phyloP scores from a whole-genome alignment of 345 rosid genomes.

The Ricinus communis region DNA sequence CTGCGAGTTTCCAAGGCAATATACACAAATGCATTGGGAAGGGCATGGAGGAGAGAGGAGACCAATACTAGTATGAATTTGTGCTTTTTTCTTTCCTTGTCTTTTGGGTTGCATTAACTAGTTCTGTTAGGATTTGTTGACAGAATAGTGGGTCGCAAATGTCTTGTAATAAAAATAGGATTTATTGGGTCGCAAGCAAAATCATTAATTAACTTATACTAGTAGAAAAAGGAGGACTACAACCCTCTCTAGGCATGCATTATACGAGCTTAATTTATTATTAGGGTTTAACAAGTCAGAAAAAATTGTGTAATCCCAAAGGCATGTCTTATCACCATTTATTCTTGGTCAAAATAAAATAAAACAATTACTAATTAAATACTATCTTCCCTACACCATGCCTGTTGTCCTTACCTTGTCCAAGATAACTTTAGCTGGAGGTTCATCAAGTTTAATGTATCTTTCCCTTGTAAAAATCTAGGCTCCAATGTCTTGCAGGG shows the following conservation, averaged over 20 bases:
- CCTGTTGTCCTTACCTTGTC: conserved; percentile 23
- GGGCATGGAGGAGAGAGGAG: not conserved
- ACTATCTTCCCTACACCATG: conserved; percentile 15
- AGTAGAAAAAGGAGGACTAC: too few relatives aligned
- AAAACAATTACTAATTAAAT: not conserved
- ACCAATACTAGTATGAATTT: not conserved
- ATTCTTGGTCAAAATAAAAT: conserved; percentile 35
- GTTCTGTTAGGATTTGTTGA: conserved; percentile 15
- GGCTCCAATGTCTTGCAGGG: conserved; percentile 10
- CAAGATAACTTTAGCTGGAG: not conserved
- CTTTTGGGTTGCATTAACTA: conserved; percentile 2
- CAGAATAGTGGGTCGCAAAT: conserved; percentile 28
- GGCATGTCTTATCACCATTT: conserved; percentile 50
- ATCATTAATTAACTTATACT: conserved; percentile 5
- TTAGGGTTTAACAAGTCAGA: conserved; percentile 18
- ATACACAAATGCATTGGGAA: conserved; percentile 42
- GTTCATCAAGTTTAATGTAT: conserved; percentile 15
- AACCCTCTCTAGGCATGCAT: too few relatives aligned
- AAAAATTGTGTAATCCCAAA: conserved; percentile 45
- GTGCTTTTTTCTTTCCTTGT: too few relatives aligned
- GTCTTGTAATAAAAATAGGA: too few relatives aligned
- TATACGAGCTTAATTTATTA: too few relatives aligned
- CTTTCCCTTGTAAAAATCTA: conserved; percentile 8
- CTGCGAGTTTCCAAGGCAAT: conserved; percentile 37
- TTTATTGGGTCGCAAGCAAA: conserved; percentile 7